Base-by-base conservation (phyloP, 768 basidiomycete genomes). In the Tylopilus felleus region DNA sequence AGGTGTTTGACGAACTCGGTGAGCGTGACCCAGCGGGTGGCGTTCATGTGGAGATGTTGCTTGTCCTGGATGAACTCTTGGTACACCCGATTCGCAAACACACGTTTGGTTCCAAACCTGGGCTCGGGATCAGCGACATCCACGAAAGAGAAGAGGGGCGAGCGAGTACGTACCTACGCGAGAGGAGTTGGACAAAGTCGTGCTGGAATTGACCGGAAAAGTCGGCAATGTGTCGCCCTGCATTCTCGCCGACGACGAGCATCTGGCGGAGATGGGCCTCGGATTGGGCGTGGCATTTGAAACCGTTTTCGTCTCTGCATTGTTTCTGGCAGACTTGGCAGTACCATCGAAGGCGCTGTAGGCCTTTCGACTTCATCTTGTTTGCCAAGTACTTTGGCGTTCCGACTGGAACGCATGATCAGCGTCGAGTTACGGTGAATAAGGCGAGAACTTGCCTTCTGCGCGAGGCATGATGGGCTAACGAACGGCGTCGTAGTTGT, bases 311-410 rank as follows among this genome's bases (percentile, higher is more conserved):
- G 72, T 98, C 91, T 68, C 95, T 79, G 71, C 96, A 98, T 73
- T 98, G 96, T 70, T 99, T 99, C 80, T 98, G 76, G 82, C 97
- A 98, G 60, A 98, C 92, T 79, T 99, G 96, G 66, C 96, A 98
- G 74, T 91, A 99, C 96, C 95, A 98, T 58, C 95, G 82, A 59
- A 98, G 82, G 65, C 93, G 85, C 72, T 97, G 96, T 46, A 96
- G 78, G 63, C 94, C 96, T 68, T 98, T 98, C 53, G 93, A 88
- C 75, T 98, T 98, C 89, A 96, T 95, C 73, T 92, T 89, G 72
- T 98, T 98, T 21, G 92, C 93, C 57, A 95, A 74, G 72, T 81
- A 88, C 73, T 93, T 93, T 23, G 91, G 89, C 7, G 91, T 92
- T 67, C 91, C 91, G 62, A 88, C 91, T 91, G 56, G 3, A 36